These are phyloP conservation scores for Pichia sp. DNA, from an alignment of 1,139 yeast species.

Conservation along the genomic window DNA sequence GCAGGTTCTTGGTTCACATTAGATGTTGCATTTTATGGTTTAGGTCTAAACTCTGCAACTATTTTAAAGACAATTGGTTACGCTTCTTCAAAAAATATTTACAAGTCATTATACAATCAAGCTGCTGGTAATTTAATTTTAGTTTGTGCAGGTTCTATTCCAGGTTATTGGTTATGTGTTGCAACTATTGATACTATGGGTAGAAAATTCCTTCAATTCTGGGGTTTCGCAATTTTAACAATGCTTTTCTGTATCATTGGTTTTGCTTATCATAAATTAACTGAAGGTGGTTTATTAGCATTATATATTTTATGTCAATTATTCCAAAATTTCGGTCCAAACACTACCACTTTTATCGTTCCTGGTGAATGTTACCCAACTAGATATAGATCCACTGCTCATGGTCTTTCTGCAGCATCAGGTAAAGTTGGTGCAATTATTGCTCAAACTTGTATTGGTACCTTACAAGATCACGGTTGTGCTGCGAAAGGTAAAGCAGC, in stretches of 20 bases:
- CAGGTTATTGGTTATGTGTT: conserved; percentile 82
- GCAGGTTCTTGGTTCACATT: conserved; percentile 96
- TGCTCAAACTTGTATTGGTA: conserved; percentile 89
- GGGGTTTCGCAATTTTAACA: conserved; percentile 68
- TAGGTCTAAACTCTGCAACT: conserved; percentile 71
- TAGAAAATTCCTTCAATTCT: conserved; percentile 73
- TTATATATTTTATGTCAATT: conserved; percentile 73
- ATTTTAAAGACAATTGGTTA: conserved; percentile 83
- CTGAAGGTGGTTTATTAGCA: conserved; percentile 62
- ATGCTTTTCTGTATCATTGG: conserved; percentile 66
- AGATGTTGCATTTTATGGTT: conserved; percentile 93
- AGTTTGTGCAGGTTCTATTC: conserved; percentile 86
- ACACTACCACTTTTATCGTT: conserved; percentile 88
- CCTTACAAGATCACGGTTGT: conserved; percentile 74
- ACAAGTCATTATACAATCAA: conserved; percentile 61
- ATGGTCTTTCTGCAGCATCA: conserved; percentile 92
- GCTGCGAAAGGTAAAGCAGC: conserved; percentile 38
- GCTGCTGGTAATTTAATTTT: conserved; percentile 87
- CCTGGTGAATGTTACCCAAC: conserved; percentile 99
- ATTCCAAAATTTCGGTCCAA: conserved; percentile 91
- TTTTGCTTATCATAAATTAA: conserved; percentile 66
- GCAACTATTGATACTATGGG: conserved; percentile 75
- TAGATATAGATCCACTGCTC: conserved; percentile 95
- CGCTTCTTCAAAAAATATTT: conserved; percentile 57
- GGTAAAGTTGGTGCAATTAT: conserved; percentile 97